Percentiles rank a stretch among this genome's conserved stretches.
Evolutionary conservation across 2,329 filamentous ascomycete species (phyloP).

Genomic region (Verticillium longisporum): DNA sequence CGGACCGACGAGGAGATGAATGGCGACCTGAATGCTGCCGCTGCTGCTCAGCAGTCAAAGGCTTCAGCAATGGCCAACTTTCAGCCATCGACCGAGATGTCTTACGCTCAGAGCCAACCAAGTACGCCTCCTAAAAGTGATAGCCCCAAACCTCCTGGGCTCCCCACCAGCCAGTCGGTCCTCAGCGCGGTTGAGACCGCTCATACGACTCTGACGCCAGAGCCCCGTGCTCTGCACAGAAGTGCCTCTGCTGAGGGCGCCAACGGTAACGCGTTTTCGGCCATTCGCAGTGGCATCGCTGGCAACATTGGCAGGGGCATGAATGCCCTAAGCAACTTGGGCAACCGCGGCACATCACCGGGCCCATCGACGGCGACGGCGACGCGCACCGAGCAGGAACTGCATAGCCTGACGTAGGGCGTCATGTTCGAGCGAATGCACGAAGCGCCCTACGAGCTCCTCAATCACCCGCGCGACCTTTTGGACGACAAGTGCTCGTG

Average conservation of each 20-base stretch:
- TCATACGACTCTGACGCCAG: constrained; percentile 42
- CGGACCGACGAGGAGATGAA: constrained; percentile 93
- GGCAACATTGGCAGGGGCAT: constrained; percentile 36
- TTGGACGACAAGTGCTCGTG: background rate
- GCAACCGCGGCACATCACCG: constrained; percentile 17
- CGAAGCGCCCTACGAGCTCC: constrained; percentile 23
- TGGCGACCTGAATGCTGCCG: constrained; percentile 48
- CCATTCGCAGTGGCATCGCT: constrained; percentile 34
- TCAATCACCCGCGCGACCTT: constrained; percentile 10
- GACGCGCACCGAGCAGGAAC: constrained; percentile 30
- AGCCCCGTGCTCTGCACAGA: constrained; percentile 30
- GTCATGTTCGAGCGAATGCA: constrained; percentile 26
- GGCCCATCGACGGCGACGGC: constrained; percentile 9
- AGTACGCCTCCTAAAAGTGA: constrained; percentile 19
- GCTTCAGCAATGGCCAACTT: constrained; percentile 19
- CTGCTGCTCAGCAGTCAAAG: constrained; percentile 37
- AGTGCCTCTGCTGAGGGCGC: constrained; percentile 37
- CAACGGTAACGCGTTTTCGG: constrained; percentile 31
- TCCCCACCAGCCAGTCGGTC: constrained; percentile 42
- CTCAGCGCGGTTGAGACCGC: constrained; percentile 53
- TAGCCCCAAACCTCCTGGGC: constrained; percentile 27
- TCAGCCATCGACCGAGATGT: constrained; percentile 12
- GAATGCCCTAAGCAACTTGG: constrained; percentile 32
- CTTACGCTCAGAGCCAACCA: constrained; percentile 16
- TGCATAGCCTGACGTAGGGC: constrained; percentile 39